Base-by-base conservation (phyloP, 352 stramenopile genomes). In the Globisporangium yorkense region DNA sequence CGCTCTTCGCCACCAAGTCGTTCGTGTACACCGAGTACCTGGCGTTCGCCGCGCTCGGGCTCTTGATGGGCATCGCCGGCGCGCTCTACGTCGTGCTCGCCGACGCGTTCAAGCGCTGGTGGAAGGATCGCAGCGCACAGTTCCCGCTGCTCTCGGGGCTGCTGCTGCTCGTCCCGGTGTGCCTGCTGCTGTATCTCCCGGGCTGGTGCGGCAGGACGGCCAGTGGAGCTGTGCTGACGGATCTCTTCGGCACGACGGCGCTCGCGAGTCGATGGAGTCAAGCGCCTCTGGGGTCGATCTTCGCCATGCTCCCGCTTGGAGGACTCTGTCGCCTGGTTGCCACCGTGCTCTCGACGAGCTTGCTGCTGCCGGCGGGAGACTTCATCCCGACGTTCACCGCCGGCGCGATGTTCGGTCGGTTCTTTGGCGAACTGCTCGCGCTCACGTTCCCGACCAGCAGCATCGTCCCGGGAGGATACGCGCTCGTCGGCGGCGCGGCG, bases 301-400 rank as follows among this genome's bases (percentile, higher is more conserved):
- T 76, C 41, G 20, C 68, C 2, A 43, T 68, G 41, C 66, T 84
- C 6, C 66, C 75, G 1, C 41, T 84, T 15, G 57, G 71, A 5
- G 64, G 56, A 0, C 16, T 84, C 15, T 66, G 69, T 27, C 64
- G 73, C 0, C 49, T 88, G 4, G 53, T 66, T 0, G 68, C 71
- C 5, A 77, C 75, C 2, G 58, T 76, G 13, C 57, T 91, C 6
- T 86, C 74, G 6, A 78, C 75, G 8, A 74, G 74, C 4, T 58
- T 93, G 6, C 61, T 68, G 18, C 51, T 93, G 12, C 83, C 84
- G 4, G 58, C 73, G 0, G 82, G 82, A 0, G 74, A 87, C 43
- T 87, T 86, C 43, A 67, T 92, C 21, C 84, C 84, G 20, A 79
- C 68, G 9, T 91, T 91, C 56, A 75, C 74, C 8, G 72, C 75